Conservation (phyloP, 192 early-diverging fungal genomes). For the Entophlyctis luteolus region DNA sequence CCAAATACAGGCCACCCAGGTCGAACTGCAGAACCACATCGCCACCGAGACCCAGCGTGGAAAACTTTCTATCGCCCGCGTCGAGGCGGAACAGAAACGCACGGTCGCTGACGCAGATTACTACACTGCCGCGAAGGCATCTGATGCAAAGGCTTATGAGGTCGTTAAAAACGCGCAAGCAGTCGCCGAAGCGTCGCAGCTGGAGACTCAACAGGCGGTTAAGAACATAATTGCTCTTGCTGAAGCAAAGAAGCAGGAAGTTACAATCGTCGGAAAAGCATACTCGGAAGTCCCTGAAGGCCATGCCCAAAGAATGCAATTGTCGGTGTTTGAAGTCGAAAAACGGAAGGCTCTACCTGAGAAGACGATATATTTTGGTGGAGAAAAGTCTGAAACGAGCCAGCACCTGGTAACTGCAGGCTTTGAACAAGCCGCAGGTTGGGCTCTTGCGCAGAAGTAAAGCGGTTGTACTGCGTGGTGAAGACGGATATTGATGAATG, state of each 20-base stretch:
- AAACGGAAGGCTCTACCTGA: slow-evolving; percentile 43
- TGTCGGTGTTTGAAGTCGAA: slow-evolving; percentile 38
- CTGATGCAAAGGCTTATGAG: slow-evolving; percentile 38
- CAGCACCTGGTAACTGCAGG: neutral
- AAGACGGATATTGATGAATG: no score
- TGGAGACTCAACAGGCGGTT: slow-evolving; percentile 37
- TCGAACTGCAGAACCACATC: slow-evolving; percentile 43
- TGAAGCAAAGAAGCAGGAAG: slow-evolving; percentile 35
- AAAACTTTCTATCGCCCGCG: slow-evolving; percentile 31
- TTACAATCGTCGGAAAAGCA: slow-evolving; percentile 35
- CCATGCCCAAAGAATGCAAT: slow-evolving; percentile 41
- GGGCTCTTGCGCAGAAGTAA: neutral
- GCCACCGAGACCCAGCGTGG: slow-evolving; percentile 41
- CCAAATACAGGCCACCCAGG: slow-evolving; percentile 46
- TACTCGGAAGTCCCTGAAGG: slow-evolving; percentile 30
- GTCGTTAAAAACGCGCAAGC: slow-evolving; percentile 38
- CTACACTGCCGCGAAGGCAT: slow-evolving; percentile 25
- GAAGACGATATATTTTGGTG: slow-evolving; percentile 41
- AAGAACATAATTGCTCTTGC: slow-evolving; percentile 45
- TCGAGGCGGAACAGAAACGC: slow-evolving; percentile 40
- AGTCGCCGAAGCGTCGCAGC: slow-evolving; percentile 34
- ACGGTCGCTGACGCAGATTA: slow-evolving; percentile 38
- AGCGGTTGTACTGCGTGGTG: no score
- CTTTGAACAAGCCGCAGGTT: neutral
- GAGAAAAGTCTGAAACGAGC: neutral